Percentiles rank a stretch among this genome's conserved stretches.
phyloP scores from a whole-genome alignment of 225 moss, liverwort and hornwort genomes.

The Pleurozium schreberi region DNA sequence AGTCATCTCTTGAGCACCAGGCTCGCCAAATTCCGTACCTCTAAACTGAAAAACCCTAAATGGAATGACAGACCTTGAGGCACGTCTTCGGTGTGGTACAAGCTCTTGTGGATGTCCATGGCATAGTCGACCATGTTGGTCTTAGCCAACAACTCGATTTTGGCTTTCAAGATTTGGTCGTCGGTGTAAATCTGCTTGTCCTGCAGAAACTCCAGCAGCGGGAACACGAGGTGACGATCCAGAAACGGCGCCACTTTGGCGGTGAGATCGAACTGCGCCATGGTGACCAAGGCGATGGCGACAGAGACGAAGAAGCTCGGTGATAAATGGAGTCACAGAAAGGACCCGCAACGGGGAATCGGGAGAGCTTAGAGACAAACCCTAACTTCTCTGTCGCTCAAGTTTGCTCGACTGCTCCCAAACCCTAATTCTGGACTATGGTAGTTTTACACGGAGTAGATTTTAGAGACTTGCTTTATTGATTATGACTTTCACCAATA shows the following conservation, averaged over 20 bases:
- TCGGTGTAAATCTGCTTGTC: conserved; percentile 83
- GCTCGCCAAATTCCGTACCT: neutral
- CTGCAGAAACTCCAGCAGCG: conserved; percentile 79
- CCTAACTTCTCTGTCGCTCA: neutral
- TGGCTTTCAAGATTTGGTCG: conserved; percentile 84
- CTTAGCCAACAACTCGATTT: conserved; percentile 82
- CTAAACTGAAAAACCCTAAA: neutral
- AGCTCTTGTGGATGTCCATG: conserved; percentile 84
- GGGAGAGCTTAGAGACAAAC: neutral
- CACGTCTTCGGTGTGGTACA: conserved; percentile 85
- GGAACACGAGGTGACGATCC: conserved; percentile 90
- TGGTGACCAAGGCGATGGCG: conserved; percentile 1
- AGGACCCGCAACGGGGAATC: neutral
- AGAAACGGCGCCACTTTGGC: conserved; percentile 76
- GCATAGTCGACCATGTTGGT: conserved; percentile 95
- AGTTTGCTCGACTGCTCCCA: neutral
- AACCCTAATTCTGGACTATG: neutral
- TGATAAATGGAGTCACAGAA: neutral
- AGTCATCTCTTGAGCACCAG: neutral
- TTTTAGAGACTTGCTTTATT: neutral
- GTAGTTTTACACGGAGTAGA: too few species aligned
- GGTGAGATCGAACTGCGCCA: conserved; percentile 92
- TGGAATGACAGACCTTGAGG: conserved; percentile 46
- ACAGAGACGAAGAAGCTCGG: neutral
- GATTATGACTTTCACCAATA: neutral